Evolutionary conservation across 2,329 filamentous ascomycete genomes (phyloP).

Genomic region (Alternaria ventricosa): DNA sequence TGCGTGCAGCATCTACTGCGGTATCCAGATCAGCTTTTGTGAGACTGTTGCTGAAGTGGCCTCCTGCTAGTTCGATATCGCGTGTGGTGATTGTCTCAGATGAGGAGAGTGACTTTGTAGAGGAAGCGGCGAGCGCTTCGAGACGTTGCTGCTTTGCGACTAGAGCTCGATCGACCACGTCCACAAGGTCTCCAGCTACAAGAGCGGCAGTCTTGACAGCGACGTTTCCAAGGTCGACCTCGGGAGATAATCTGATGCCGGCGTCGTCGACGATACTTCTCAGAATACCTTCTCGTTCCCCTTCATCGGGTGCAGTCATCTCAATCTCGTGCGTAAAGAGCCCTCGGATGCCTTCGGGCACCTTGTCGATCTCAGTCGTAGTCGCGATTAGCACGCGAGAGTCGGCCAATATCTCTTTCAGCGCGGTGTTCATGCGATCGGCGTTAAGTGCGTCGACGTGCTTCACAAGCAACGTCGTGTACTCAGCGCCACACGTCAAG

Average conservation of each 20-base stretch:
- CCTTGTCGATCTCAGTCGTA: constrained; percentile 92
- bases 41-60: constrained; percentile 76
- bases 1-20: constrained; percentile 93
- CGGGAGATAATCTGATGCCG: constrained; percentile 77
- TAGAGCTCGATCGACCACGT: constrained; percentile 89
- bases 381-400: constrained; percentile 88
- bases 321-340: constrained; percentile 96
- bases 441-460: constrained; percentile 92
- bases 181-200: constrained; percentile 90
- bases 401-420: constrained; percentile 83
- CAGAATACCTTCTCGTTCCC: constrained; percentile 87
- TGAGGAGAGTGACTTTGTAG: constrained; percentile 44
- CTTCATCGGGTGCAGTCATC: constrained; percentile 90
- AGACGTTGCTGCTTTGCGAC: constrained; percentile 78
- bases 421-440: constrained; percentile 83
- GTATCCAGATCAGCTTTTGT: constrained; percentile 84
- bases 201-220: constrained; percentile 95
- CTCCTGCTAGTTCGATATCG: constrained; percentile 89
- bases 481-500: constrained; percentile 83
- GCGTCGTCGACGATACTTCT: constrained; percentile 77
- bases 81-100: constrained; percentile 65
- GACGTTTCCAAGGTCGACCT: constrained; percentile 83
- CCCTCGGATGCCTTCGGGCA: constrained; percentile 86
- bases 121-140: constrained; percentile 69
- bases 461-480: constrained; percentile 82